Evolutionary conservation across 495 filamentous ascomycete species (phyloP).

Genomic region (Acidomyces sp.): DNA sequence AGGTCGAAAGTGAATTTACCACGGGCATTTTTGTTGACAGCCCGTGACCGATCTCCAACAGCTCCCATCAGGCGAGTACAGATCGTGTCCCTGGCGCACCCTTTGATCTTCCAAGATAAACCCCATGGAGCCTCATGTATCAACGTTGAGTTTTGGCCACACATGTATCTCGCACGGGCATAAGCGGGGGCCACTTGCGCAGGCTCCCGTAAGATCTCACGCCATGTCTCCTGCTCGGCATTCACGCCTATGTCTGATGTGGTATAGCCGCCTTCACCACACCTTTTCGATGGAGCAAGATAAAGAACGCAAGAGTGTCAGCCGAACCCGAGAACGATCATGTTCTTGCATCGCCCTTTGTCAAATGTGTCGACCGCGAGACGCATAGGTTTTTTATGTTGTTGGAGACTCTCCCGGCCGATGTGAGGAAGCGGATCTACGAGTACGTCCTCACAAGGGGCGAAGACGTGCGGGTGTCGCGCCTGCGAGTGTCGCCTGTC

Average conservation of each 20-base stretch:
- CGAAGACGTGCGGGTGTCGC: neutral
- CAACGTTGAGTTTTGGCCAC: no score
- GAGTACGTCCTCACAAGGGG: slow-evolving; percentile 1
- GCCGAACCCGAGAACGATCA: neutral
- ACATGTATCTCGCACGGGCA: no score
- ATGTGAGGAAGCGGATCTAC: slow-evolving; percentile 2
- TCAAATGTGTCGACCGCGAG: no score
- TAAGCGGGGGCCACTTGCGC: neutral
- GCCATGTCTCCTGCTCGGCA: neutral
- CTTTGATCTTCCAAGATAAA: no score
- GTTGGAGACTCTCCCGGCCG: neutral
- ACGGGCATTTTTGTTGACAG: no score
- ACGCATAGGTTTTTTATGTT: no score
- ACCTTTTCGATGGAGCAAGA: neutral
- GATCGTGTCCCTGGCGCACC: no score
- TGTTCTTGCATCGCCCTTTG: slow-evolving; percentile 2
- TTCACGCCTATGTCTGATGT: neutral
- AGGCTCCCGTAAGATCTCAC: neutral
- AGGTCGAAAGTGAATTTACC: no score
- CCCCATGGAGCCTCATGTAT: no score
- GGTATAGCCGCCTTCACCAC: neutral
- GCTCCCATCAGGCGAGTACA: no score
- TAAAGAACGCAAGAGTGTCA: neutral
- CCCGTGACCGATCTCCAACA: no score
- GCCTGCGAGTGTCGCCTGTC: no score